A percentile compares a stretch with the other conserved stretches of the same genome.
These are phyloP conservation scores for Volvariella volvacea DNA, from an alignment of 1,284 basidiomycete genomes.

Conservation along the genomic window DNA sequence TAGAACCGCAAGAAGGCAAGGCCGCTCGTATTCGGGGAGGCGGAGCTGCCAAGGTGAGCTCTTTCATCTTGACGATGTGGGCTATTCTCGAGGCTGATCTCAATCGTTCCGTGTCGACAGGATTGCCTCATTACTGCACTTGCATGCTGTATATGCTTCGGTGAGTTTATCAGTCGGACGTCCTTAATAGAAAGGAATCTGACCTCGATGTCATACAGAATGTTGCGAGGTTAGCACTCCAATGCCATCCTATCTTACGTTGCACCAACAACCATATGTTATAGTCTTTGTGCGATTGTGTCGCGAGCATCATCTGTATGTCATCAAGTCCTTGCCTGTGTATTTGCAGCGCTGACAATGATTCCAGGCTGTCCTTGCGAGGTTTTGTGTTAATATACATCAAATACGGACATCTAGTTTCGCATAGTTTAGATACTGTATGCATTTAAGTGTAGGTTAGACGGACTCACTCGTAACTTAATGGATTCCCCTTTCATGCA, in stretches of 20 bases:
- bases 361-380: conserved; percentile 44
- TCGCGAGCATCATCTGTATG: conserved; percentile 42
- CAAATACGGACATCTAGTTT: too few species aligned
- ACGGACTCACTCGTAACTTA: conserved; percentile 1
- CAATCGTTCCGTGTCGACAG: conserved; percentile 16
- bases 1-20: conserved; percentile 18
- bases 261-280: conserved; percentile 2
- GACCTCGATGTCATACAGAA: conserved; percentile 20
- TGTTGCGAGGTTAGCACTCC: conserved; percentile 34
- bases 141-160: conserved; percentile 61
- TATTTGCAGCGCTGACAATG: background rate
- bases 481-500: background rate
- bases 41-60: conserved; percentile 50
- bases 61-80: background rate
- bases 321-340: conserved; percentile 4
- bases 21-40: conserved; percentile 53
- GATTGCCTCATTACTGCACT: conserved; percentile 56
- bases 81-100: conserved; percentile 5
- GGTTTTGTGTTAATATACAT: conserved; percentile 35
- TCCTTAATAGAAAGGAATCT: background rate
- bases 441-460: background rate
- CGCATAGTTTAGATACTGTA: background rate
- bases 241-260: background rate
- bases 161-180: conserved; percentile 25
- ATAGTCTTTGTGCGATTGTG: conserved; percentile 41